Percentiles rank a stretch among this genome's conserved stretches.
These are phyloP conservation scores for Cutaneotrichosporon daszewskae DNA, from an alignment of 1,284 basidiomycete species.

Conservation along the genomic window DNA sequence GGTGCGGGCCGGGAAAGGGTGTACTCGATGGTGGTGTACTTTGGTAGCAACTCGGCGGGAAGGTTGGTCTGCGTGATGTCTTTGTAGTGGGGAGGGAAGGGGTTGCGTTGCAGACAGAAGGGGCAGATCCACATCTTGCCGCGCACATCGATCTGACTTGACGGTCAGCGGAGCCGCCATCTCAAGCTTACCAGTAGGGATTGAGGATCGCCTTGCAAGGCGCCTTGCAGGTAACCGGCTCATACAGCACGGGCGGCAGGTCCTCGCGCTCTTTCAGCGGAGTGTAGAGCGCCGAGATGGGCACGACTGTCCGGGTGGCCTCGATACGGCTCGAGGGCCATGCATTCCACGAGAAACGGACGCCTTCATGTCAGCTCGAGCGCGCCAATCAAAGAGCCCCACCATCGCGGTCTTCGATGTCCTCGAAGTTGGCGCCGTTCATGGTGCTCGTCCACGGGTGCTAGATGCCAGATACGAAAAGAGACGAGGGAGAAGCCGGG, in stretches of 20 bases:
- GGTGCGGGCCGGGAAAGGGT: slow-evolving; percentile 85
- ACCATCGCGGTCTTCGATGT: slow-evolving; percentile 62
- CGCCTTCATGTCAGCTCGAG: slow-evolving; percentile 53
- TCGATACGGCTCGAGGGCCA: slow-evolving; percentile 98
- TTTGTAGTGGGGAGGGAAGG: slow-evolving; percentile 98
- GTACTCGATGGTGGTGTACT: slow-evolving; percentile 99
- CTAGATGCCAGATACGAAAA: too few species aligned
- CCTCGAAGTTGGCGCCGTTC: slow-evolving; percentile 47
- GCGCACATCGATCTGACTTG: slow-evolving; percentile 93
- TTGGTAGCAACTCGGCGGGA: slow-evolving; percentile 89
- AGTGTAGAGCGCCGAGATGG: slow-evolving; percentile 95
- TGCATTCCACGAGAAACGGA: slow-evolving; percentile 94
- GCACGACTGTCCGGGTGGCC: slow-evolving; percentile 94
- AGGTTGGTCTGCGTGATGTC: slow-evolving; percentile 97
- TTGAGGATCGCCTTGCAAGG: slow-evolving; percentile 96
- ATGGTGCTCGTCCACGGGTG: slow-evolving; percentile 26
- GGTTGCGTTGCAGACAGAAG: slow-evolving; percentile 93
- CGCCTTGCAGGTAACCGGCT: slow-evolving; percentile 97
- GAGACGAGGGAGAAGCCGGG: not conserved
- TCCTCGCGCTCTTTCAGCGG: slow-evolving; percentile 93
- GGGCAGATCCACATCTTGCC: slow-evolving; percentile 99
- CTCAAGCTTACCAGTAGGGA: slow-evolving; percentile 88
- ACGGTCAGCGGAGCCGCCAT: too few species aligned
- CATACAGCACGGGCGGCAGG: slow-evolving; percentile 92
- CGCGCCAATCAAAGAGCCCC: slow-evolving; percentile 17